Evolutionary conservation across 495 filamentous ascomycete species (phyloP).

Genomic region (Aspergillus affinis): DNA sequence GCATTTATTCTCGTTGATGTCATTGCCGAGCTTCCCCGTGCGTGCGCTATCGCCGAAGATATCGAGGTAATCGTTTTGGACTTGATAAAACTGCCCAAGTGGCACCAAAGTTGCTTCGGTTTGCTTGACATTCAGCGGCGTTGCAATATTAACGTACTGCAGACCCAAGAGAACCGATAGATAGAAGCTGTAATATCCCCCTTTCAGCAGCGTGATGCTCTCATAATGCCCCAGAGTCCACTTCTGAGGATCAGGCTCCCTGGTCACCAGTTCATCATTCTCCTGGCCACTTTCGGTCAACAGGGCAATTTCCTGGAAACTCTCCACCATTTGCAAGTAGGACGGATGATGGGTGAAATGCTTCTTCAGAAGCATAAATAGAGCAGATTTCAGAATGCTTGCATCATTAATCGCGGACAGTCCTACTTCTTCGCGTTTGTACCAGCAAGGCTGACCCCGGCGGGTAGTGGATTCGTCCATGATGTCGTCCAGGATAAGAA

Average conservation of each 20-base stretch:
- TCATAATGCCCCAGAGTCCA: slow-evolving; percentile 77
- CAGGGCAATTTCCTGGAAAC: no score
- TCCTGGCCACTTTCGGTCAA: no score
- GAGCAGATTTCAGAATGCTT: slow-evolving; percentile 76
- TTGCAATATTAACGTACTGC: slow-evolving; percentile 66
- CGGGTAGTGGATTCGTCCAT: slow-evolving; percentile 84
- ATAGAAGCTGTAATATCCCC: slow-evolving; percentile 87
- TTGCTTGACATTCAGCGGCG: slow-evolving; percentile 67
- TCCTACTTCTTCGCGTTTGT: slow-evolving; percentile 70
- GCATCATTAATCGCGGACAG: slow-evolving; percentile 88
- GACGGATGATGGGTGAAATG: slow-evolving; percentile 69
- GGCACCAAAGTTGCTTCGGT: slow-evolving; percentile 77
- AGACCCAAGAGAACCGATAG: slow-evolving; percentile 79
- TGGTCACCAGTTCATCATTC: no score
- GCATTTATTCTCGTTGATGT: slow-evolving; percentile 91
- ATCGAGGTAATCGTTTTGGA: slow-evolving; percentile 89
- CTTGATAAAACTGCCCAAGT: slow-evolving; percentile 86
- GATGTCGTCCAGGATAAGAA: slow-evolving; percentile 86
- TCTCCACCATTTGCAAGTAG: slow-evolving; percentile 69
- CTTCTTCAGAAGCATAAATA: slow-evolving; percentile 77
- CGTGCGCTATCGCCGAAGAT: slow-evolving; percentile 80
- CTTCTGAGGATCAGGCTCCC: slow-evolving; percentile 52
- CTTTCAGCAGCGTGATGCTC: slow-evolving; percentile 90
- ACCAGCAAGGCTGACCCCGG: slow-evolving; percentile 82
- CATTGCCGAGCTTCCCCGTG: slow-evolving; percentile 89